Percentiles rank a stretch among this genome's conserved stretches.
phyloP scores from a whole-genome alignment of 345 rosid genomes.

The Camelina sativa region DNA sequence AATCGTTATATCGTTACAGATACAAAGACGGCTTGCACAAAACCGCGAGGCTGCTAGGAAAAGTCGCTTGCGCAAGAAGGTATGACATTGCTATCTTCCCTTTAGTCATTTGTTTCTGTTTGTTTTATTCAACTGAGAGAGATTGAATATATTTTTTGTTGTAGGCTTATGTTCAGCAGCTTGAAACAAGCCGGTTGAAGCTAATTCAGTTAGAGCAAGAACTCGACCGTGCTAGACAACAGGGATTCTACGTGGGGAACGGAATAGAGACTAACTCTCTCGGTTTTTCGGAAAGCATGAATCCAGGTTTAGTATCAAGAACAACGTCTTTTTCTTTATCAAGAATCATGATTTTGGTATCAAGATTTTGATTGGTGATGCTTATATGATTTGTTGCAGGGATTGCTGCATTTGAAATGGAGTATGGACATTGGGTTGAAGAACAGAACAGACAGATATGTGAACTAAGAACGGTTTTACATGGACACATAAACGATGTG shows the following conservation, averaged over 20 bases:
- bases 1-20: slow-evolving; percentile 46
- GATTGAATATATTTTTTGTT: slow-evolving; percentile 12
- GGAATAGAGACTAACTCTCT: slow-evolving; percentile 60
- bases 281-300: slow-evolving; percentile 61
- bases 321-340: neutral
- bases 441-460: slow-evolving; percentile 70
- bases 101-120: neutral
- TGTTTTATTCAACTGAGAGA: slow-evolving; percentile 14
- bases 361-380: neutral
- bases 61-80: slow-evolving; percentile 96
- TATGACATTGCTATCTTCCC: slow-evolving; percentile 23
- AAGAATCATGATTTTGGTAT: slow-evolving; percentile 9
- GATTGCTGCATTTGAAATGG: slow-evolving; percentile 82
- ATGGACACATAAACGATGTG: slow-evolving; percentile 55
- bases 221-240: slow-evolving; percentile 74
- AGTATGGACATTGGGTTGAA: slow-evolving; percentile 85
- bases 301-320: slow-evolving; percentile 66
- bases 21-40: slow-evolving; percentile 94
- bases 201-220: slow-evolving; percentile 87
- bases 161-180: slow-evolving; percentile 95
- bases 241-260: slow-evolving; percentile 65
- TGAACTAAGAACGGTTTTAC: slow-evolving; percentile 68
- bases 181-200: slow-evolving; percentile 89
- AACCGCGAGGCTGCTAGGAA: slow-evolving; percentile 99
- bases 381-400: slow-evolving; percentile 45